phyloP scores from a whole-genome alignment of 2,329 filamentous ascomycete species.

The Aspergillus pseudoviridinutans region DNA sequence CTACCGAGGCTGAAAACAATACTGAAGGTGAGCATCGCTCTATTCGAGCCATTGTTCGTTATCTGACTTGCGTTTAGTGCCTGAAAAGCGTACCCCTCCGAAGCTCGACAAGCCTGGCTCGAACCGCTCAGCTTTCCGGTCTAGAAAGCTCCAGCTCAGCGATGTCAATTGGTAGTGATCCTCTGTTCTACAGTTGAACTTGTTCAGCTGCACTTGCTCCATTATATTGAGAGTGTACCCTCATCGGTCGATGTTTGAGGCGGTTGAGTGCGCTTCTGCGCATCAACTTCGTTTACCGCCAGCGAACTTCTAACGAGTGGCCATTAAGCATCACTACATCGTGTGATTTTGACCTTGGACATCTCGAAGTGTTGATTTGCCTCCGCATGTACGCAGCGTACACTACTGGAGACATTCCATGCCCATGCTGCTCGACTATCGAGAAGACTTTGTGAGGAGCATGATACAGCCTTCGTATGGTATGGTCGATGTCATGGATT shows the following conservation, averaged over 20 bases:
- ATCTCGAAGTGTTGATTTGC: background rate
- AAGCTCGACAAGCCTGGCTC: conserved; percentile 54
- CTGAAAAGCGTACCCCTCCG: conserved; percentile 40
- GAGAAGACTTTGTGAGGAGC: background rate
- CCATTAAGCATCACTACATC: background rate
- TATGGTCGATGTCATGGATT: background rate
- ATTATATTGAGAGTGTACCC: background rate
- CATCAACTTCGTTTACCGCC: background rate
- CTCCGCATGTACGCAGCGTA: background rate
- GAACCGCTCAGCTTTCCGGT: conserved; percentile 72
- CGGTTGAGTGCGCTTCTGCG: background rate
- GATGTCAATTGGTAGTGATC: conserved; percentile 88
- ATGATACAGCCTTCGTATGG: background rate
- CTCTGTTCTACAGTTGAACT: background rate
- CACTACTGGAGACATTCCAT: background rate
- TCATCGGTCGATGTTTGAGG: background rate
- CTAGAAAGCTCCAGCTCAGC: conserved; percentile 86
- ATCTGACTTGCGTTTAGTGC: conserved; percentile 25
- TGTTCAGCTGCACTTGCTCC: background rate
- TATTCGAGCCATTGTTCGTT: conserved; percentile 28
- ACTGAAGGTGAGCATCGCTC: conserved; percentile 64
- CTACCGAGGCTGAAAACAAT: conserved; percentile 70
- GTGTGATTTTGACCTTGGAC: background rate
- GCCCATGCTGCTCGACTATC: background rate
- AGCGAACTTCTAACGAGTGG: background rate